Conservation (phyloP, 108 stramenopile species). For the Cyclotella kingstonii region DNA sequence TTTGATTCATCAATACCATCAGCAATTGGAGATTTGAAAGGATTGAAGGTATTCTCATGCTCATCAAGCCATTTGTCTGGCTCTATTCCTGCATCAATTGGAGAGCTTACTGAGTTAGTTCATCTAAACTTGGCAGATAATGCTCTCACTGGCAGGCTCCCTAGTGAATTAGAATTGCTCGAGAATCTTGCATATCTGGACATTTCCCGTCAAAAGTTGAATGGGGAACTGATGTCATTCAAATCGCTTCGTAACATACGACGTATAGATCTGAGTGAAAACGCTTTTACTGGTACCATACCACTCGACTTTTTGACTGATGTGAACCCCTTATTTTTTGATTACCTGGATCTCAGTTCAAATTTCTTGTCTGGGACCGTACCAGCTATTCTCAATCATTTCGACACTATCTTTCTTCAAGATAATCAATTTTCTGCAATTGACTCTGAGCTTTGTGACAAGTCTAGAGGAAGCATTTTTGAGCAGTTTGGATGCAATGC, state of each 20-base stretch:
- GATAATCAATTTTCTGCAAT: constrained; percentile 61
- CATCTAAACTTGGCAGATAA: constrained; percentile 49
- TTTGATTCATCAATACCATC: constrained; percentile 27
- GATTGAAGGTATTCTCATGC: constrained; percentile 23
- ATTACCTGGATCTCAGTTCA: constrained; percentile 23
- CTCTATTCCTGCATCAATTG: constrained; percentile 46
- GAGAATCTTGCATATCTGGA: constrained; percentile 27
- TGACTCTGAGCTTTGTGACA: constrained; percentile 48
- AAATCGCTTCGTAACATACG: constrained; percentile 12
- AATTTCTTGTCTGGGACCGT: constrained; percentile 21
- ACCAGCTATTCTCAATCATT: constrained; percentile 43
- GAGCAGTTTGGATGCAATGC: constrained; percentile 34
- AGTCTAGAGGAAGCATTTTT: constrained; percentile 17
- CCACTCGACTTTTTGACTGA: constrained; percentile 22
- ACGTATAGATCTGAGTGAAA: constrained; percentile 33
- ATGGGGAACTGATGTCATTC: constrained; percentile 29
- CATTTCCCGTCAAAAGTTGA: constrained; percentile 24
- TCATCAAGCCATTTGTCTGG: constrained; percentile 45
- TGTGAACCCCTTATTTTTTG: constrained; percentile 26
- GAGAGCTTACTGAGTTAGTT: constrained; percentile 44
- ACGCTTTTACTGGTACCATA: constrained; percentile 15
- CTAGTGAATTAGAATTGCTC: constrained; percentile 19
- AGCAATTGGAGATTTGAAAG: constrained; percentile 14
- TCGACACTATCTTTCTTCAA: constrained; percentile 53
- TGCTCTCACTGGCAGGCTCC: constrained; percentile 28